Base-by-base conservation (phyloP, 2,329 filamentous ascomycete genomes). In the Alternaria panax region DNA sequence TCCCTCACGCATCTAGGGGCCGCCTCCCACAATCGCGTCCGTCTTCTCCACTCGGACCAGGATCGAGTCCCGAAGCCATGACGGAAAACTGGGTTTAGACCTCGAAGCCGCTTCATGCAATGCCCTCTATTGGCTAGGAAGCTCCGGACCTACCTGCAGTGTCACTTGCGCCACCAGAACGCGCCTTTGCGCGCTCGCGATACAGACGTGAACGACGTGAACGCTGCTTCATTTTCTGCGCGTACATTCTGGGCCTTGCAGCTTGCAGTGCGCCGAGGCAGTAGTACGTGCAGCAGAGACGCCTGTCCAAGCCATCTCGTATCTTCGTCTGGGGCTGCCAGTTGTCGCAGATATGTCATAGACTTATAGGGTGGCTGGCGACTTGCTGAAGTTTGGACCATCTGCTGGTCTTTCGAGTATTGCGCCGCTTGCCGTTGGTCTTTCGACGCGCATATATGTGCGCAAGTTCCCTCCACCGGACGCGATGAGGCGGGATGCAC, bases 401-500 rank as follows among this genome's bases (percentile, higher is more conserved):
- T 53, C 40, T 58, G 59, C 53, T 55, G 32, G 54, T 48, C 50
- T 18, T 30, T 54, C 48, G 55, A 62, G 56, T 54, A 38, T 34
- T 25, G 59, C 56, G 18, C 20, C 40, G 34, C 32, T 53, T 16
- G 25, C 45, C 32, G 48, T 32, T 53, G 30, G 58, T 55, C 68
- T 72, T 72, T 72, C 66, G 68, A 57, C 60, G 61, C 68, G 68
- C 42, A 42, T 24, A 41, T 40, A 54, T 63, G 47, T 20, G 55
- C 60, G 64, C 68, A 55, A 38, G 50, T 59, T 63, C 59, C 67
- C 57, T 51, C 28, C 54, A 32, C 53, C 27, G 46, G 65, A 60
- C 69, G 68, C 67, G 69, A 65, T 60, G 67, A 71, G 66, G 66
- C 70, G 63, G 50, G 50, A 66, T 68, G 65, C 66, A 72, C 67